These are phyloP conservation scores for Orbilia brochopaga DNA, from an alignment of 2,329 filamentous ascomycete genomes.

Conservation along the genomic window DNA sequence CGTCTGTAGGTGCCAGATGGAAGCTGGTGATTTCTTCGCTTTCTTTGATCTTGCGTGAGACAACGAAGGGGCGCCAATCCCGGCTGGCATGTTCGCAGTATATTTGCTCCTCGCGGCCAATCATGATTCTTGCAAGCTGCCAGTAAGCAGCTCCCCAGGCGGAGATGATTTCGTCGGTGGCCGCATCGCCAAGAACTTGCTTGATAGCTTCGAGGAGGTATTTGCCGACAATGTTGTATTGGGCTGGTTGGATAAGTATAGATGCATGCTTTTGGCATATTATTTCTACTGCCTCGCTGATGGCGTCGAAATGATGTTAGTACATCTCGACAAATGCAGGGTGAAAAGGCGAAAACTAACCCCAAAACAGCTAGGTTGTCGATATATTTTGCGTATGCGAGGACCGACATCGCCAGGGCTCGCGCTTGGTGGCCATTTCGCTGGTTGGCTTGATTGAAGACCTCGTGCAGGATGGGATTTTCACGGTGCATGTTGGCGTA, in stretches of 20 bases:
- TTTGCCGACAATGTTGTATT: slow-evolving; percentile 74
- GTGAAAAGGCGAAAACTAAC: slow-evolving; percentile 8
- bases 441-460: slow-evolving; percentile 76
- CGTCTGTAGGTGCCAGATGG: slow-evolving; percentile 71
- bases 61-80: slow-evolving; percentile 65
- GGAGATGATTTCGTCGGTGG: slow-evolving; percentile 70
- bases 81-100: slow-evolving; percentile 61
- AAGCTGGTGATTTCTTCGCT: slow-evolving; percentile 71
- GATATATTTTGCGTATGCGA: slow-evolving; percentile 75
- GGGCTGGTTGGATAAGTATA: slow-evolving; percentile 71
- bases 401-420: slow-evolving; percentile 72
- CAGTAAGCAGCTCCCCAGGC: slow-evolving; percentile 76
- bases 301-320: background rate
- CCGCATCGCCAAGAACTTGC: slow-evolving; percentile 69
- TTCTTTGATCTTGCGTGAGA: slow-evolving; percentile 67
- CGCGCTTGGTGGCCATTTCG: slow-evolving; percentile 70
- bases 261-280: slow-evolving; percentile 79
- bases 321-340: background rate
- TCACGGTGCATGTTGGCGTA: slow-evolving; percentile 72
- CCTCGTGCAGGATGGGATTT: slow-evolving; percentile 69
- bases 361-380: slow-evolving; percentile 40
- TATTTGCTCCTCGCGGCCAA: slow-evolving; percentile 67
- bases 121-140: slow-evolving; percentile 74
- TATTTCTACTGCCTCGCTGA: slow-evolving; percentile 65
- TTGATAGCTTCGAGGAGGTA: slow-evolving; percentile 72